These are phyloP conservation scores for Populus deltoides DNA, from an alignment of 345 rosid species.

Conservation along the genomic window DNA sequence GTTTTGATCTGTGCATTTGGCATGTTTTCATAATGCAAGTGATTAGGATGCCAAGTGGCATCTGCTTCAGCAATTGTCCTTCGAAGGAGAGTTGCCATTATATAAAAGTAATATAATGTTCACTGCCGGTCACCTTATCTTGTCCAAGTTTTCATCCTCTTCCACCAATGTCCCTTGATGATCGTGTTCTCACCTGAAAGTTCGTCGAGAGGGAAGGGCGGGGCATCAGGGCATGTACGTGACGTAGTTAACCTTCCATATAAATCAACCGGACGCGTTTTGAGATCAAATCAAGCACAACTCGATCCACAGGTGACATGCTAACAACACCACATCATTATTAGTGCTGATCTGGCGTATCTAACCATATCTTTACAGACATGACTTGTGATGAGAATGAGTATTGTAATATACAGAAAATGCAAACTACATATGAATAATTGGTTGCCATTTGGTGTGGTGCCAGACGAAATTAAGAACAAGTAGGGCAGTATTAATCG, in stretches of 20 bases:
- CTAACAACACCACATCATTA: background rate
- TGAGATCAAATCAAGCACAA: background rate
- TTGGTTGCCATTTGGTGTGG: background rate
- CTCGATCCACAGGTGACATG: background rate
- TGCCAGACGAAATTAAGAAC: background rate
- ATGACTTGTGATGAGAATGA: background rate
- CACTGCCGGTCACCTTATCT: too few relatives aligned
- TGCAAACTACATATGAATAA: background rate
- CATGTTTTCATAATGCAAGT: background rate
- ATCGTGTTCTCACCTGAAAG: background rate
- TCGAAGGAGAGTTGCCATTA: background rate
- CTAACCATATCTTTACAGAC: background rate
- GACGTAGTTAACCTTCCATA: background rate
- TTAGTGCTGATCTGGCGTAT: background rate
- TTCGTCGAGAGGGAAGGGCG: too few relatives aligned
- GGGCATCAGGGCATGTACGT: background rate
- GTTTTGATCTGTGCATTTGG: background rate
- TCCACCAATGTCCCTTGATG: background rate
- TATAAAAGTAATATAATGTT: too few relatives aligned
- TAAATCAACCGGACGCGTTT: background rate
- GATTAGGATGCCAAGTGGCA: slow-evolving; percentile 11
- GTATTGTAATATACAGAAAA: background rate
- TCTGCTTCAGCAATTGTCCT: background rate
- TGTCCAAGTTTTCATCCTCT: too few relatives aligned
- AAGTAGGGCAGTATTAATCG: background rate